Percentiles rank a stretch among this genome's conserved stretches.
Evolutionary conservation across 257 asterid species (phyloP).

Genomic region (Handroanthus guayacan): DNA sequence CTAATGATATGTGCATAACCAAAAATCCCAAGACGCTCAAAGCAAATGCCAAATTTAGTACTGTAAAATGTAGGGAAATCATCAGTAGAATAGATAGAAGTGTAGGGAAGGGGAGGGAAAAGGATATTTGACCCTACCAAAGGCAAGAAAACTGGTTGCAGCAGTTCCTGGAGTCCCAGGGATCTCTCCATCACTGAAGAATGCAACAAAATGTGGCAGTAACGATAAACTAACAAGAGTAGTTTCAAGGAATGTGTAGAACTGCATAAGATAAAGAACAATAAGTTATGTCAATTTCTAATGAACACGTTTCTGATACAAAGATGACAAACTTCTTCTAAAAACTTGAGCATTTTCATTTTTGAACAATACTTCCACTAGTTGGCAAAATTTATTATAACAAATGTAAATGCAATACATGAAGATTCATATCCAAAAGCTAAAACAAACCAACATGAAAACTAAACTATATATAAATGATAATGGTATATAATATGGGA

Average conservation of each 20-base stretch:
- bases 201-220: slow-evolving; percentile 65
- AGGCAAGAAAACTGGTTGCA: slow-evolving; percentile 78
- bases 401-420: neutral
- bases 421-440: neutral
- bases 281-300: slow-evolving; percentile 2
- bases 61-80: slow-evolving; percentile 45
- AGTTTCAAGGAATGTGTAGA: slow-evolving; percentile 69
- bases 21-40: slow-evolving; percentile 74
- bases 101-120: neutral
- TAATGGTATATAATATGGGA: neutral
- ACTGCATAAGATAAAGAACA: slow-evolving; percentile 28
- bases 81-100: slow-evolving; percentile 16
- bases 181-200: slow-evolving; percentile 71
- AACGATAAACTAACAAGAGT: slow-evolving; percentile 57
- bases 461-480: neutral
- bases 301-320: neutral
- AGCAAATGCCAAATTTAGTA: slow-evolving; percentile 75
- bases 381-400: neutral
- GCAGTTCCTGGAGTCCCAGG: slow-evolving; percentile 69
- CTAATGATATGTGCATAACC: slow-evolving; percentile 75
- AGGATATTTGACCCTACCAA: slow-evolving; percentile 35
- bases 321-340: neutral
- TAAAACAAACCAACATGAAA: neutral
- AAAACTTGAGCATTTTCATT: neutral
- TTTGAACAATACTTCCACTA: neutral